Evolutionary conservation across 1,284 basidiomycete species (phyloP).

Genomic region (Pseudozyma hubeiensis): DNA sequence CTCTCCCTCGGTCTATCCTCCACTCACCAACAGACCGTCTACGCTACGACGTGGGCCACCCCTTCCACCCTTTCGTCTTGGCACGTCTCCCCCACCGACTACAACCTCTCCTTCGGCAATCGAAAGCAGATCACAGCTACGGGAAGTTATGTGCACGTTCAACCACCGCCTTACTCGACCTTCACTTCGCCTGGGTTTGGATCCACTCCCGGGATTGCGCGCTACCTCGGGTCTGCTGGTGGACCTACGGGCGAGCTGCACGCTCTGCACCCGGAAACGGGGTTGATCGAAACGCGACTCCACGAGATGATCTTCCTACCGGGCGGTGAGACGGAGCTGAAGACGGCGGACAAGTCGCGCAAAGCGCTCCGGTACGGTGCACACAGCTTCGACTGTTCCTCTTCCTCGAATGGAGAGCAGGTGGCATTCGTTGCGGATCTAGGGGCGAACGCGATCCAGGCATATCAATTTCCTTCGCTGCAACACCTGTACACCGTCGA

Average conservation of each 20-base stretch:
- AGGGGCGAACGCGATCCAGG: constrained; percentile 58
- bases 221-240: constrained; percentile 54
- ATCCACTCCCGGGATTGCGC: constrained; percentile 12
- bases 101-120: constrained; percentile 18
- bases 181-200: constrained; percentile 50
- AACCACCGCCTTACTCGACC: constrained; percentile 42
- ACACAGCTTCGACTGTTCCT: constrained; percentile 51
- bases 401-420: constrained; percentile 3
- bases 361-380: constrained; percentile 56
- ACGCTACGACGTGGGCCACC: constrained; percentile 61
- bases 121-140: constrained; percentile 42
- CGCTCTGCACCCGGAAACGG: constrained; percentile 31
- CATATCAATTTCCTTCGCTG: constrained; percentile 40
- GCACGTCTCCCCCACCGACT: constrained; percentile 23
- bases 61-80: constrained; percentile 46
- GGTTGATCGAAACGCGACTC: constrained; percentile 33
- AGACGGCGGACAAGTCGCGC: constrained; percentile 51
- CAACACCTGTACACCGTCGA: constrained; percentile 28
- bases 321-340: constrained; percentile 30
- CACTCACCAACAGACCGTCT: constrained; percentile 23
- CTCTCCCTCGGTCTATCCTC: constrained; percentile 39
- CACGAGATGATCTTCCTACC: constrained; percentile 56
- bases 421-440: constrained; percentile 61
- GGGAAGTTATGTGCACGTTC: constrained; percentile 59
- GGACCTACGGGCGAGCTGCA: constrained; percentile 65